phyloP scores from a whole-genome alignment of 129 eudicot species.

The Kitagawia praeruptora region DNA sequence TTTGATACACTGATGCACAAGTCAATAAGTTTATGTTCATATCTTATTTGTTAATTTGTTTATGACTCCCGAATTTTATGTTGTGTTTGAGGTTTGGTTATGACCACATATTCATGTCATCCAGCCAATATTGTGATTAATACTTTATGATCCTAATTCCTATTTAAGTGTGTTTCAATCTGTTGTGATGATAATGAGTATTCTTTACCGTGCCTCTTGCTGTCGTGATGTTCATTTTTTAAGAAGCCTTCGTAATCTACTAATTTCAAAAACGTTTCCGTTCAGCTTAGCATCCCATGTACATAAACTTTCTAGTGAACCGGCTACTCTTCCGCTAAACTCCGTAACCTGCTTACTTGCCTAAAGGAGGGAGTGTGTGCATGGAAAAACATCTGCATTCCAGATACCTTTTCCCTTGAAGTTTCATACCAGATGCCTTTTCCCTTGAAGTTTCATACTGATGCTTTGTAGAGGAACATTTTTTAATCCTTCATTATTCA shows the following conservation, averaged over 20 bases:
- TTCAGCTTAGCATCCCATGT: neutral
- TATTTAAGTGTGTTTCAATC: neutral
- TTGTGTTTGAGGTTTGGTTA: no score
- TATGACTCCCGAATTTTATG: neutral
- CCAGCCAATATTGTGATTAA: neutral
- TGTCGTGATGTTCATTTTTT: neutral
- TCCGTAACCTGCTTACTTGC: neutral
- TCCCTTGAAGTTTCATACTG: neutral
- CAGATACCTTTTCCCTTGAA: neutral
- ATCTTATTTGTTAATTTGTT: neutral
- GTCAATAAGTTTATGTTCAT: neutral
- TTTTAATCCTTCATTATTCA: neutral
- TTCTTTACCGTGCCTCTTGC: neutral
- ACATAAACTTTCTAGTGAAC: neutral
- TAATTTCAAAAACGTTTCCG: neutral
- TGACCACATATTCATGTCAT: neutral
- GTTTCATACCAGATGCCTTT: neutral
- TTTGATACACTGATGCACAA: neutral
- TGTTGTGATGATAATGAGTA: neutral
- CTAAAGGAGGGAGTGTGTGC: neutral
- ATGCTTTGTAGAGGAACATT: neutral
- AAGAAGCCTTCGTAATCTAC: neutral
- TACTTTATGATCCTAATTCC: neutral
- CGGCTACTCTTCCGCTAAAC: neutral
- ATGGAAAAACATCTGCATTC: neutral